Evolutionary conservation across 345 rosid species (phyloP).

Genomic region (Brassica juncea): DNA sequence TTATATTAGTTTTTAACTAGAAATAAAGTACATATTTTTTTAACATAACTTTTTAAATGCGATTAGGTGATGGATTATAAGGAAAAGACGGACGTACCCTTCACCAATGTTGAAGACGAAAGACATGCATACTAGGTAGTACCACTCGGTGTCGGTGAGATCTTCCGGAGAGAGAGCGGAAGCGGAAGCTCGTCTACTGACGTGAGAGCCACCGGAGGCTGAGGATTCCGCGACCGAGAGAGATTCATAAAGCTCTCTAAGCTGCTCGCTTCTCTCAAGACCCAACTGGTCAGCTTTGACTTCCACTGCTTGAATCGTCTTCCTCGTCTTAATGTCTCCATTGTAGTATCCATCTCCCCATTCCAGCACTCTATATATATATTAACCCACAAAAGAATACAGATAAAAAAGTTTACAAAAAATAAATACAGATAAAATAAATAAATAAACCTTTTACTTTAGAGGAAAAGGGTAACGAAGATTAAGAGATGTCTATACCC

Average conservation of each 20-base stretch:
- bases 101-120: slow-evolving; percentile 77
- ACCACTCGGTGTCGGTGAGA: slow-evolving; percentile 95
- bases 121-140: slow-evolving; percentile 96
- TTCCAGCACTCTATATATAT: slow-evolving; percentile 56
- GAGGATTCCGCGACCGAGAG: slow-evolving; percentile 62
- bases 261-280: slow-evolving; percentile 86
- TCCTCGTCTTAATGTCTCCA: slow-evolving; percentile 95
- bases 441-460: neutral
- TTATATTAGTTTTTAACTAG: neutral
- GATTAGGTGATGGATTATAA: neutral
- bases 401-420: neutral
- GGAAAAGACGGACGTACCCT: slow-evolving; percentile 56
- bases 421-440: neutral
- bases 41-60: no score
- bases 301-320: slow-evolving; percentile 77
- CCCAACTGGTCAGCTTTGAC: slow-evolving; percentile 63
- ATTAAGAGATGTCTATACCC: slow-evolving; percentile 54
- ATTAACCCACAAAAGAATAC: neutral
- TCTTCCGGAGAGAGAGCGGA: slow-evolving; percentile 91
- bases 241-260: slow-evolving; percentile 76
- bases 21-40: neutral
- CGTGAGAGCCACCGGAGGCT: slow-evolving; percentile 48
- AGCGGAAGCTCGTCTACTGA: slow-evolving; percentile 57
- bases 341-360: slow-evolving; percentile 97
- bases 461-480: slow-evolving; percentile 1